These are phyloP conservation scores for Oxyria digyna DNA, from an alignment of 148 eudicot genomes.

Conservation along the genomic window DNA sequence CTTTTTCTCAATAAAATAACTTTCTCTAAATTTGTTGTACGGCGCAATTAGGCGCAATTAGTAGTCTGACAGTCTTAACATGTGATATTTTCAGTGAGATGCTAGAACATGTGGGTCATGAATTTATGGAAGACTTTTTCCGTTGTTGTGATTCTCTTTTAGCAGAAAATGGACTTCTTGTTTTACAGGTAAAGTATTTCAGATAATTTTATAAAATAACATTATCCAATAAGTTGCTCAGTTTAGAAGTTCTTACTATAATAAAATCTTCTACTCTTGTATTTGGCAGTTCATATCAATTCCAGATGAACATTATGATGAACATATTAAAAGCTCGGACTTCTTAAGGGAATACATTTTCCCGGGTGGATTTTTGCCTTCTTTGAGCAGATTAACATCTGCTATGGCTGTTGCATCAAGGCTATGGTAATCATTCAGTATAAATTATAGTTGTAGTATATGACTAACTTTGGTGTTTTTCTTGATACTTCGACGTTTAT, in stretches of 20 bases:
- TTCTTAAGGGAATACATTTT: conserved; percentile 54
- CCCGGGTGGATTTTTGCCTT: conserved; percentile 46
- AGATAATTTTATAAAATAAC: background rate
- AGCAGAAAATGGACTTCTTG: conserved; percentile 63
- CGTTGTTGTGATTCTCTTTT: conserved; percentile 51
- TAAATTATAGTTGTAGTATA: background rate
- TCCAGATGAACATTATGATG: conserved; percentile 44
- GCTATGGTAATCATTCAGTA: conserved; percentile 26
- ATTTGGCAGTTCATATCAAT: conserved; percentile 35
- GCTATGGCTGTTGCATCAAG: conserved; percentile 57
- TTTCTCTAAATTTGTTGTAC: background rate
- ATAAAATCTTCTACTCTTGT: background rate
- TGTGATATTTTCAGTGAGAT: conserved; percentile 43
- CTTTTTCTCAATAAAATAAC: background rate
- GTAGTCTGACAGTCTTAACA: background rate
- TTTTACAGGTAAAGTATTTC: conserved; percentile 50
- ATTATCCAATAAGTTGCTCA: background rate
- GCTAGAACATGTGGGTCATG: conserved; percentile 88
- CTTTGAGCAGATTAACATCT: conserved; percentile 37
- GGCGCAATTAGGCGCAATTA: background rate
- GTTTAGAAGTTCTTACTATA: background rate
- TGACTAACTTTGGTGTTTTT: background rate
- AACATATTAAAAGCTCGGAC: conserved; percentile 36
- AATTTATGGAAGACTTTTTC: conserved; percentile 68
- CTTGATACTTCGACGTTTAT: background rate